Evolutionary conservation across 2,329 filamentous ascomycete species (phyloP), one percentile per base, ranked within the genome.

Genomic region (Nemania sp.): DNA sequence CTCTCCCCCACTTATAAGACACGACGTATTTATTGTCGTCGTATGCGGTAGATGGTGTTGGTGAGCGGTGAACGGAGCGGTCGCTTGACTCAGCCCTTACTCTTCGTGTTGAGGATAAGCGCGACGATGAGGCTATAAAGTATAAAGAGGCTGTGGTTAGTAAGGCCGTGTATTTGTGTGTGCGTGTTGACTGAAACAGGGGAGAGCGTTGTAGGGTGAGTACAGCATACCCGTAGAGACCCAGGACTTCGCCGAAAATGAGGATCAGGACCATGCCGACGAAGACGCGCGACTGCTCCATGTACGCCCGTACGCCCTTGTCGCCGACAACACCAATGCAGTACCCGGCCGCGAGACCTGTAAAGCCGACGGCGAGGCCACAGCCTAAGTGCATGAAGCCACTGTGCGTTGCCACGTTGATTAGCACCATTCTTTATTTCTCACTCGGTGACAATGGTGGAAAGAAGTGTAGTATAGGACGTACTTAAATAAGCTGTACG

Each of bases 211-310:
- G n/a, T n/a, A n/a, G n/a, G n/a, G n/a, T n/a, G n/a, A n/a, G n/a
- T n/a, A n/a, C n/a, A n/a, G n/a, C 87, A 64, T 80, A 96, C 91
- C 94, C 94, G 68, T 99, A 99, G 26, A 99, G 86, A 72, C 94
- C 94, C 70, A 99, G 72, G 15, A 99, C 94, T 80, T 99, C 94
- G 52, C 91, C 94, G 71, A 99, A 99, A 83, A 99, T 99, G 60
- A 97, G 82, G 64, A 97, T 97, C 66, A 99, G 77, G 41, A 99
- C 93, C 94, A 97, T 97, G 73, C 94, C 94, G 44, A 99, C 94
- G 66, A 97, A 99, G 62, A 99, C 89, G 60, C 93, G 84, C 44
- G 90, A 95, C 74, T 99, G 94, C 68, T 91, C 85, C 91, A 99
- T 96, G 77, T 95, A 97, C 52, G 91, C 86, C 65, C 94, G 86